Evolutionary conservation across 2,329 filamentous ascomycete genomes (phyloP).

Genomic region (Stagonosporopsis vannaccii): DNA sequence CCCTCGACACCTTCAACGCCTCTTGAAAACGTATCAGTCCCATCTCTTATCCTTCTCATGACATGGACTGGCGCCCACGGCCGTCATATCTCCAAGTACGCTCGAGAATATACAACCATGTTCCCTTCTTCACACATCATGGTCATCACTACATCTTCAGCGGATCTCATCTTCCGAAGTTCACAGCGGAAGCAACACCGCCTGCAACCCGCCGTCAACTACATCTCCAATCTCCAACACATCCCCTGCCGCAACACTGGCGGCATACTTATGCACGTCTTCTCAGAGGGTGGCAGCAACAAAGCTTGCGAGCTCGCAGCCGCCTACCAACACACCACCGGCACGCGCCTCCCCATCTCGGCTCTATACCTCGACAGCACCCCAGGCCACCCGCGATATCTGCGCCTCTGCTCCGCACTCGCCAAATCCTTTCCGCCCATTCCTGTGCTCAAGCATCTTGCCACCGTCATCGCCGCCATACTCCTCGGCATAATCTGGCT

Average conservation of each 20-base stretch:
- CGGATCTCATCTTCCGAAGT: slow-evolving; percentile 34
- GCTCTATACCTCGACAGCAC: slow-evolving; percentile 39
- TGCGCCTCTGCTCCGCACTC: slow-evolving; percentile 32
- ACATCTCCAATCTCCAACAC: slow-evolving; percentile 22
- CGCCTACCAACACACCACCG: slow-evolving; percentile 26
- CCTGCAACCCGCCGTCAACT: slow-evolving; percentile 29
- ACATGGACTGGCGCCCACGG: slow-evolving; percentile 41
- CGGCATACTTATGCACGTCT: slow-evolving; percentile 35
- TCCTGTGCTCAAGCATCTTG: slow-evolving; percentile 25
- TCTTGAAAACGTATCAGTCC: slow-evolving; percentile 2
- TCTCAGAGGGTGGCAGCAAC: slow-evolving; percentile 41
- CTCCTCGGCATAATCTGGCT: slow-evolving; percentile 29
- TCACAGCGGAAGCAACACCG: slow-evolving; percentile 28
- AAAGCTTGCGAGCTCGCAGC: slow-evolving; percentile 37
- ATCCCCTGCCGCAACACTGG: slow-evolving; percentile 7
- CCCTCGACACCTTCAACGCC: slow-evolving; percentile 15
- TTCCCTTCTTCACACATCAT: slow-evolving; percentile 37
- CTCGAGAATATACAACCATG: slow-evolving; percentile 28
- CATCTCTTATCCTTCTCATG: slow-evolving; percentile 36
- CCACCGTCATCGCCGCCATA: slow-evolving; percentile 21
- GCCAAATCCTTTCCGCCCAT: slow-evolving; percentile 30
- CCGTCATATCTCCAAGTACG: slow-evolving; percentile 37
- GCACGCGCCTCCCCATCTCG: slow-evolving; percentile 24
- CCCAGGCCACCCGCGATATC: slow-evolving; percentile 34
- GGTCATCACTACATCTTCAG: slow-evolving; percentile 34